Evolutionary conservation across 2,329 filamentous ascomycete species (phyloP), one percentile per base, ranked within the genome.

Genomic region (Amauroascus verrucosus): DNA sequence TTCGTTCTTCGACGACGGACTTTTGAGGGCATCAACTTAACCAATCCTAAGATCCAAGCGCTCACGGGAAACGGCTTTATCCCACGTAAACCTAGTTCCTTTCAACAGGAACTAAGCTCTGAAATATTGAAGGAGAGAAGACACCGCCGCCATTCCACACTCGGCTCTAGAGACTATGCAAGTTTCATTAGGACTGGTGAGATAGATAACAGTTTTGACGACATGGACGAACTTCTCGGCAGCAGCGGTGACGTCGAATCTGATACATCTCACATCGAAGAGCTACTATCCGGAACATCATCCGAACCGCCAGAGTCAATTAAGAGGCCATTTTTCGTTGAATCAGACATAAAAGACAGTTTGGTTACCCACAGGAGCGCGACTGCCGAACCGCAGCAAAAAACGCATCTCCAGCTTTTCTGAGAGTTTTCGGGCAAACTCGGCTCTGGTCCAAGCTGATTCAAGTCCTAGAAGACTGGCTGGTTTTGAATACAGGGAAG

Each of bases 11-110:
- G 26, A 24, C 40, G 48, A 13, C 43, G 54, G 6, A 56, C 44
- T n/a, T 35, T 37, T 30, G 54, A 56, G 48, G 38, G 22, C 14
- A 51, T 56, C 46, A 56, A 56, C 35, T 16, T 56, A n/a, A 52
- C 51, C 6, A 14, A 16, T 32, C 43, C 40, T 1, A 56, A 56
- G 38, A 51, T 56, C 6, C 50, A 54, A 18, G 16, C 22, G 5
- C 37, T 56, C 7, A 54, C 51, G 24, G 54, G 54, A 2, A 24
- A 56, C 16, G 54, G 54, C 18, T 38, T 20, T 9, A 30, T 56
- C 22, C 32, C 43, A 22, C 48, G 54, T 28, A 56, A 56, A 49
- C 37, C 54, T 22, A 35, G 41, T 14, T 32, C 20, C 3, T 45
- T 45, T 3, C 54, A 56, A 30, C 13, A 16, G 20, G 44, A 56